phyloP scores from a whole-genome alignment of 768 basidiomycete species.

The Mycena chlorophos region DNA sequence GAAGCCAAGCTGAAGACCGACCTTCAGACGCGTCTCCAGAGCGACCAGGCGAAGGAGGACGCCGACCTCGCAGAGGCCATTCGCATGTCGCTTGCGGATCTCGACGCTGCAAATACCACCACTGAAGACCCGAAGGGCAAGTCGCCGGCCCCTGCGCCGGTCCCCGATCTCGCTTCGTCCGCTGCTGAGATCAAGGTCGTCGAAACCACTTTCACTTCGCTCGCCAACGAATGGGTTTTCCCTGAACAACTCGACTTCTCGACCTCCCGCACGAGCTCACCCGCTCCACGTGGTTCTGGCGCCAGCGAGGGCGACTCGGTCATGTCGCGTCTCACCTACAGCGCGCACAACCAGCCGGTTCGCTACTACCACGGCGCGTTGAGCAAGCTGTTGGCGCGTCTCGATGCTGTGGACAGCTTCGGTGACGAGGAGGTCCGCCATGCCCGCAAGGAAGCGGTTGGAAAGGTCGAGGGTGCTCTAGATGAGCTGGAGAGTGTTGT shows the following conservation, averaged over 20 bases:
- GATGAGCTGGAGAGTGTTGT: slow-evolving; percentile 52
- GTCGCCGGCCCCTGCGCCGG: slow-evolving; percentile 23
- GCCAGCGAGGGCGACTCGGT: slow-evolving; percentile 22
- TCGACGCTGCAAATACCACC: slow-evolving; percentile 9
- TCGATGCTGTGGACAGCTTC: slow-evolving; percentile 62
- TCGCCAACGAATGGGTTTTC: slow-evolving; percentile 41
- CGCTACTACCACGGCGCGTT: slow-evolving; percentile 64
- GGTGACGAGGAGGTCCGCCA: slow-evolving; percentile 56
- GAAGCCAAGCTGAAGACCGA: slow-evolving; percentile 9
- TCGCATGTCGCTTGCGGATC: slow-evolving; percentile 35
- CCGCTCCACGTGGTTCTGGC: slow-evolving; percentile 18
- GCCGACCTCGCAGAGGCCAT: slow-evolving; percentile 44
- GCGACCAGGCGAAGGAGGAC: slow-evolving; percentile 29
- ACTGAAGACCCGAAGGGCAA: slow-evolving; percentile 39
- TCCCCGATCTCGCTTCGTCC: slow-evolving; percentile 34
- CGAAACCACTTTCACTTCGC: slow-evolving; percentile 40
- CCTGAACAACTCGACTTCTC: slow-evolving; percentile 44
- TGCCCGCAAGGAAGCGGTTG: slow-evolving; percentile 55
- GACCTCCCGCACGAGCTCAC: slow-evolving; percentile 33
- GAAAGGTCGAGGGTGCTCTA: slow-evolving; percentile 55
- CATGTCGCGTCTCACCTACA: slow-evolving; percentile 52
- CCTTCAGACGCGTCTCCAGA: slow-evolving; percentile 9
- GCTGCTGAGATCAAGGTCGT: slow-evolving; percentile 43
- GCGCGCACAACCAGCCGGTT: slow-evolving; percentile 56
- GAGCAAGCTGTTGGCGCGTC: slow-evolving; percentile 50